Percentiles rank a stretch among this genome's conserved stretches.
Conservation (phyloP, 176 grass and related monocot genomes). For the Juncus effusus region DNA sequence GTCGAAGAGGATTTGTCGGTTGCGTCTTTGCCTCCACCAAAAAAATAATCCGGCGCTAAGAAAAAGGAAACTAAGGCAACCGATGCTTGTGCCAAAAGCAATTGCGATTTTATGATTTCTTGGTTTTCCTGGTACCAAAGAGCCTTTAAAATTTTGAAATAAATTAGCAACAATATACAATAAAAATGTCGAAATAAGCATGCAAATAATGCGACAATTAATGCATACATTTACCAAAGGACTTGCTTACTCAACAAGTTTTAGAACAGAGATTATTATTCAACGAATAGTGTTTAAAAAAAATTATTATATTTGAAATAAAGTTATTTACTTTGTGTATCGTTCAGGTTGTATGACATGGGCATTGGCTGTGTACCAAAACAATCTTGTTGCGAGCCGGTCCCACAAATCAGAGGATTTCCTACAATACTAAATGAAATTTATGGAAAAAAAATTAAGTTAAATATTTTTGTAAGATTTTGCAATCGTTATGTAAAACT, state of each 20-base stretch:
- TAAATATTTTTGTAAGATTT: background rate
- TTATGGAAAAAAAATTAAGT: conserved; percentile 1
- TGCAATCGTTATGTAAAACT: no score
- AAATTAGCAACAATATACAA: background rate
- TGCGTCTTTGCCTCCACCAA: conserved; percentile 62
- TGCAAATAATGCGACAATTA: no score
- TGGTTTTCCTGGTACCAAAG: conserved; percentile 28
- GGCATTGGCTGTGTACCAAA: conserved; percentile 64
- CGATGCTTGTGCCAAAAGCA: conserved; percentile 54
- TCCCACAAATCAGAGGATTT: conserved; percentile 80
- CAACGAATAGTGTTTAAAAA: background rate
- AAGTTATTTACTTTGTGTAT: conserved; percentile 40
- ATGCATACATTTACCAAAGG: no score
- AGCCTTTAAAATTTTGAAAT: conserved; percentile 21
- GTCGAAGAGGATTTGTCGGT: conserved; percentile 73
- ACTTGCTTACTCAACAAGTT: no score
- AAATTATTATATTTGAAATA: background rate
- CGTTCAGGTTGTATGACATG: conserved; percentile 55
- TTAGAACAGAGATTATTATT: background rate
- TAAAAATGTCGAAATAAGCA: background rate
- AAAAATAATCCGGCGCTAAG: conserved; percentile 50
- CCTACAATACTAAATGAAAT: conserved; percentile 78
- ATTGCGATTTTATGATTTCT: conserved; percentile 58
- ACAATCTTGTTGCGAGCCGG: conserved; percentile 58
- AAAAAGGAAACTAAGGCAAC: conserved; percentile 47